Evolutionary conservation across 768 basidiomycete genomes (phyloP).

Genomic region (Rhodotorula paludigena): DNA sequence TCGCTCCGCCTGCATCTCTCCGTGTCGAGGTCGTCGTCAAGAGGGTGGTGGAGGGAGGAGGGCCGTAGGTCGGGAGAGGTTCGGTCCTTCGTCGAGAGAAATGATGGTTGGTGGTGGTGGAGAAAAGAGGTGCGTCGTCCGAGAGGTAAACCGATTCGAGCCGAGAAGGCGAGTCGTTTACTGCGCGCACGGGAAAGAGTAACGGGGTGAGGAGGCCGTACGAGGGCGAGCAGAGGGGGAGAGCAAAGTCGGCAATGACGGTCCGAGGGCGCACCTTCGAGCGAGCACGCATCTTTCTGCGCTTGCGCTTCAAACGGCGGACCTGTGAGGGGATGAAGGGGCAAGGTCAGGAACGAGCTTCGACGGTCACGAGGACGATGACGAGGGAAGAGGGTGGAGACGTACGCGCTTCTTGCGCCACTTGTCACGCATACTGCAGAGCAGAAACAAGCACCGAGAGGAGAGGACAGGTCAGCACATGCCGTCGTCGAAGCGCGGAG

Average conservation of each 20-base stretch:
- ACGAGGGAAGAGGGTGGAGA: not conserved
- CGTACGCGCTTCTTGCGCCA: constrained; percentile 41
- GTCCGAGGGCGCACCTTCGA: constrained; percentile 21
- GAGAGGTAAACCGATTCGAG: constrained; percentile 2
- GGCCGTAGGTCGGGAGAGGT: not conserved
- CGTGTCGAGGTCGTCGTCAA: no score
- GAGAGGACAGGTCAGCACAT: not conserved
- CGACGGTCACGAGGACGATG: not conserved
- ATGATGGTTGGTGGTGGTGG: not conserved
- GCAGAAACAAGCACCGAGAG: not conserved
- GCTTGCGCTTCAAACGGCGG: constrained; percentile 37
- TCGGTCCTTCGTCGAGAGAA: not conserved
- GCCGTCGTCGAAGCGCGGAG: not conserved
- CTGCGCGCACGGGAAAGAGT: constrained; percentile 1
- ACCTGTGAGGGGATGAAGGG: not conserved
- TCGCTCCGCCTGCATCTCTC: no score
- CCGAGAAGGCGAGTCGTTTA: constrained; percentile 31
- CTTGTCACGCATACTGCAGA: constrained; percentile 39
- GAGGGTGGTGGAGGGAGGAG: no score
- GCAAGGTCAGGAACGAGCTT: not conserved
- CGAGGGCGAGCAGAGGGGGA: not conserved
- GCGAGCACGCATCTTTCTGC: constrained; percentile 39
- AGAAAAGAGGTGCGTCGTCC: not conserved
- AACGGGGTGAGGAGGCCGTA: not conserved
- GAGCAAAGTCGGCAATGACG: not conserved